Base-by-base conservation (phyloP, 805 yeast species). In the Candida coleopterorum region DNA sequence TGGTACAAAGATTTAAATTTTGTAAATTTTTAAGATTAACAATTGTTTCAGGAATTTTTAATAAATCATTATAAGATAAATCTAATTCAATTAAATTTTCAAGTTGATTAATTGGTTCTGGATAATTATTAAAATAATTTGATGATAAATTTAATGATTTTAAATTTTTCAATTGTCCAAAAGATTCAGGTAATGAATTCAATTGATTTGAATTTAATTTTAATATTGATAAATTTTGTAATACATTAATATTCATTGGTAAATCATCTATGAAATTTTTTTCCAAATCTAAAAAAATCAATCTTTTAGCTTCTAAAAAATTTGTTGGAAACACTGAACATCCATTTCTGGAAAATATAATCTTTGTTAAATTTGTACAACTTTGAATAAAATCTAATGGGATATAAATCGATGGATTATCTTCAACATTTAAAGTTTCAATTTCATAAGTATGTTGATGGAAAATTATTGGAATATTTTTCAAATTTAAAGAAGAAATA, bases 341-440 rank as follows among this genome's bases (percentile, higher is more conserved):
- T 38, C 93, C 81, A 47, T 84, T 83, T 43, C 79, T 71, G 1
- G 85, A 77, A 65, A 80, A 85, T 38, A 78, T 72, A 43, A 88
- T 68, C 36, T 75, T 74, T 18, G 74, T 70, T 49, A 88, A 66
- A 50, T 85, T 85, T 27, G 77, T 73, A 46, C 95, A 85, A 17
- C 82, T 75, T 53, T 87, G 95, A 49, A 89, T 79, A 54, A 89
- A 89, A 52, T 88, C 96, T 38, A 77, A 62, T 0, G 97, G 95
- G 23, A 89, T 65, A 41, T 79, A 77, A 36, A 90, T 81, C 12
- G 94, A 83, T 4, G 96, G 95, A 54, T 89, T 89, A 44, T 82
- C 77, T 2, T 94, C 83, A 7, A 87, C 86, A 56, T 89, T 90
- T 42, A 89, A 67, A 42, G 80, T 72, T 47, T 83, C 84, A 40